These are phyloP conservation scores for Claviceps citrina DNA, from an alignment of 2,329 filamentous ascomycete species.

Conservation along the genomic window DNA sequence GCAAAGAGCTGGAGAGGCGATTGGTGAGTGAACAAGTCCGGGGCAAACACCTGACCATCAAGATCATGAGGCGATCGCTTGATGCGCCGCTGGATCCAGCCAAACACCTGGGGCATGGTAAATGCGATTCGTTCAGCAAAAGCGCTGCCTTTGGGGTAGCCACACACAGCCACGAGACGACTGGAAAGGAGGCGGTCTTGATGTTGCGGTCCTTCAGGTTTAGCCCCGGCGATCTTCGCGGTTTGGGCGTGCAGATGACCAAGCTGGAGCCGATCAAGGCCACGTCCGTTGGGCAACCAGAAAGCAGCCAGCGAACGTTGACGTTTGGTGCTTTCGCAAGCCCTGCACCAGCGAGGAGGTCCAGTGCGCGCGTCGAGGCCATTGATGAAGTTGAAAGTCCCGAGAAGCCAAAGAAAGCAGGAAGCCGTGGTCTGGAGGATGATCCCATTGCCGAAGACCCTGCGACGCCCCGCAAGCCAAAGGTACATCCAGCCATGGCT, in stretches of 20 bases:
- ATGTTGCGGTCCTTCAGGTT: conserved; percentile 71
- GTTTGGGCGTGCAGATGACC: conserved; percentile 83
- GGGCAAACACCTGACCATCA: conserved; percentile 79
- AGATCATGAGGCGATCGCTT: conserved; percentile 75
- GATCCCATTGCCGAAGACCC: conserved; percentile 43
- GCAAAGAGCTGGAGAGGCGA: conserved; percentile 67
- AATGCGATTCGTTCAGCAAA: conserved; percentile 89
- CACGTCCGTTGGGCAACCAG: conserved; percentile 18
- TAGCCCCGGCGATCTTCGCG: conserved; percentile 81
- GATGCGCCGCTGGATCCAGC: conserved; percentile 82
- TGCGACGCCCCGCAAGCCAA: conserved; percentile 36
- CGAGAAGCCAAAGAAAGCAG: conserved; percentile 17
- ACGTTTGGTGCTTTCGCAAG: conserved; percentile 47
- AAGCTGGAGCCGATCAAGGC: conserved; percentile 69
- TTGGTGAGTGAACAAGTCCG: conserved; percentile 72
- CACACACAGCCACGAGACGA: conserved; percentile 55
- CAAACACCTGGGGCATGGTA: conserved; percentile 89
- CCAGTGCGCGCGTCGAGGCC: conserved; percentile 23
- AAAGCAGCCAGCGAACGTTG: conserved; percentile 67
- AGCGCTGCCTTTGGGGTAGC: conserved; percentile 69
- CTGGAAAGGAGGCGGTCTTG: conserved; percentile 72
- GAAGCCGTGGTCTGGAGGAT: conserved; percentile 16
- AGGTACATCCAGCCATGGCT: conserved; percentile 36
- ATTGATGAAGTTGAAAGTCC: conserved; percentile 34
- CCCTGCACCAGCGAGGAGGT: conserved; percentile 24